Evolutionary conservation across 176 grass and related monocot genomes (phyloP), one percentile per base, ranked within the genome.

Genomic region (Calamus simplicifolius): DNA sequence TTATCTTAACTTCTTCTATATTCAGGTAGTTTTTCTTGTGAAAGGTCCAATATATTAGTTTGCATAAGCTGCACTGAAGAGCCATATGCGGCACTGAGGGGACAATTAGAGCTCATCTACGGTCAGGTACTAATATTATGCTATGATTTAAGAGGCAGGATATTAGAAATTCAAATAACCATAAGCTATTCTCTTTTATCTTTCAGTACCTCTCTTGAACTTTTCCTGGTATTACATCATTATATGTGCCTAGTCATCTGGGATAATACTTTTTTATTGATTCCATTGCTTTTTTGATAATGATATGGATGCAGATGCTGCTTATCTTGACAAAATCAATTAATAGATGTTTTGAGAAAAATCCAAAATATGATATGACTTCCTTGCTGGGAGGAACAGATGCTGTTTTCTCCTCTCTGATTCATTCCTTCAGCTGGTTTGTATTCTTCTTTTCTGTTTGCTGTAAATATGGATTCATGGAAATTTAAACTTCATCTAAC

Each of bases 51-150:
- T 98, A 52, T 98, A 98, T 79, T 98, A 58, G 85, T 86, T 26
- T 98, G 94, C 78, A 98, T 98, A 73, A 98, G 88, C 72, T 92
- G 81, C 76, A 92, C 87, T 4, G 88, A 98, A 73, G 93, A 98
- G 73, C 80, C 84, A 19, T 77, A 80, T 75, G 88, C 89, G 69
- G 78, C 78, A 65, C 56, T 98, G 69, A 89, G 59, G 67, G 85
- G 76, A 49, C 88, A 98, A 69, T 63, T 92, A 73, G 88, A 92
- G 69, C 93, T 92, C 79, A 84, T 98, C 57, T 98, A 98, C 75
- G 81, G 93, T 67, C 93, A 98, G 87, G 93, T 98, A 83, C 75
- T 67, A 53, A 51, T 51, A 21, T 54, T 62, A 19, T 61, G 69
- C 50, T 72, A 75, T 58, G 35, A 43, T 43, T 43, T 43, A 43